Base-by-base conservation (phyloP, 2,329 filamentous ascomycete species). In the Apiospora phragmitis region DNA sequence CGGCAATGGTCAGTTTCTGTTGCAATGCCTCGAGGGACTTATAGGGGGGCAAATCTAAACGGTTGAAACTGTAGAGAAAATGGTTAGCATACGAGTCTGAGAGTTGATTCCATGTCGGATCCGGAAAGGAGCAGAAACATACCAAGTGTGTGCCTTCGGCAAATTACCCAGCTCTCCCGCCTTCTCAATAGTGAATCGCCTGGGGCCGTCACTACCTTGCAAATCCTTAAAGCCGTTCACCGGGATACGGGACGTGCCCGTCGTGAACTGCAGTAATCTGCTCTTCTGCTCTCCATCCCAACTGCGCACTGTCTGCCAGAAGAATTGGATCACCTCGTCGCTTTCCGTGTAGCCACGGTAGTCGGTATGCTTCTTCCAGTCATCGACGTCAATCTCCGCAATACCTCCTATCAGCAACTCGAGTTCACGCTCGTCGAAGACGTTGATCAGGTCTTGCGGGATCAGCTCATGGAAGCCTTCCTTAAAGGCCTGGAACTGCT, bases 311-410 rank as follows among this genome's bases (percentile, higher is more conserved):
- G 93, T 95, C 86, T 97, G 95, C 96, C 96, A 99, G 89, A 99
- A 99, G 86, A 97, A 95, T 82, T 97, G 93, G 75, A 99, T 96
- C 35, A 99, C 96, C 79, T 98, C 94, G 77, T 99, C 96, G 70
- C 92, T 94, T 84, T 99, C 96, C 12, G 97, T 98, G 87, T 99
- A 99, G 69, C 96, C 96, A 76, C 96, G 93, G 83, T 99, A 99
- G 80, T 99, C 96, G 65, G 96, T 99, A 84, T 99, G 96, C 87
- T 99, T 99, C 92, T 99, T 98, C 96, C 96, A 99, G 83, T 99
- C 96, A 72, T 99, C 96, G 21, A 99, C 95, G 79, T 99, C 96
- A 76, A 99, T 99, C 83, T 99, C 96, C n/a, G 96, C 96, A 77
- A 99, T 99, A 88, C 96, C 96, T 75, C 96, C 96, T 79, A 99